Conservation (phyloP, 2,329 filamentous ascomycete genomes). For the Colletotrichum magnum region DNA sequence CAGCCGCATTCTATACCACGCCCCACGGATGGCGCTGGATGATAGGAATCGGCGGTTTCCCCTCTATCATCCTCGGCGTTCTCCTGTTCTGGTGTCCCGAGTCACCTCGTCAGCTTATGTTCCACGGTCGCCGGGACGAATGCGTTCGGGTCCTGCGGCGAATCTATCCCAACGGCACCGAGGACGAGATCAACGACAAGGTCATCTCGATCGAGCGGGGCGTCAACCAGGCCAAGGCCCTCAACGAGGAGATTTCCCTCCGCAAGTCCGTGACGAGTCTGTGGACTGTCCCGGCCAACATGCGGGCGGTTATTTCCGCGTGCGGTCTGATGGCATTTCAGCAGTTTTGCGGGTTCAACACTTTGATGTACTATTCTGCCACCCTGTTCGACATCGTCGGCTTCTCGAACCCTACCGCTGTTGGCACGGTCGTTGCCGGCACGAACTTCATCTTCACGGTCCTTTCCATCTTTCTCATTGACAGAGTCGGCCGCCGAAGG, state of each 20-base stretch:
- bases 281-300: conserved; percentile 52
- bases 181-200: conserved; percentile 49
- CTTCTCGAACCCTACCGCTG: conserved; percentile 56
- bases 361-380: conserved; percentile 38
- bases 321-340: conserved; percentile 60
- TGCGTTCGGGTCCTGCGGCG: conserved; percentile 40
- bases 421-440: conserved; percentile 58
- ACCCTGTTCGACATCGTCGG: conserved; percentile 44
- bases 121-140: conserved; percentile 50
- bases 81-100: conserved; percentile 38
- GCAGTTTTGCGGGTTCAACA: conserved; percentile 42
- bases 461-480: conserved; percentile 62
- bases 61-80: conserved; percentile 41
- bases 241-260: conserved; percentile 27
- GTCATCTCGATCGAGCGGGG: conserved; percentile 33
- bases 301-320: conserved; percentile 56
- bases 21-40: conserved; percentile 44
- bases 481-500: conserved; percentile 59
- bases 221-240: conserved; percentile 19
- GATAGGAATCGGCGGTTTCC: conserved; percentile 35
- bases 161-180: conserved; percentile 21
- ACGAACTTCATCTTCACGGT: conserved; percentile 66
- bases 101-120: conserved; percentile 43
- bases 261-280: conserved; percentile 46
- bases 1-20: conserved; percentile 52